Evolutionary conservation across 768 basidiomycete genomes (phyloP).

Genomic region (Solioccasus polychromus): DNA sequence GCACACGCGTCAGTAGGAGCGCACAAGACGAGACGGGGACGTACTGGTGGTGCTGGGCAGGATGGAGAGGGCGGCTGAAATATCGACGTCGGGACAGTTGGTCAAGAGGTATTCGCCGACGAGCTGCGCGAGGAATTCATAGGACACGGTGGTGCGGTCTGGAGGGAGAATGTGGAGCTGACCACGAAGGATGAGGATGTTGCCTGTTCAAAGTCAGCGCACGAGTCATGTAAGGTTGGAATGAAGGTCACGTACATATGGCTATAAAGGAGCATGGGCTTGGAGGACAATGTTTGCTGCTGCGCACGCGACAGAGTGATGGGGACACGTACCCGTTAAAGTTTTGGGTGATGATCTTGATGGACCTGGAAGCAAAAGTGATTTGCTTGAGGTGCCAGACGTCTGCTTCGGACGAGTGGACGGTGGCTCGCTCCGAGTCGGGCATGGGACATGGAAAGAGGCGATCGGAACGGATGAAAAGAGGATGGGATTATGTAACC

Average conservation of each 20-base stretch:
- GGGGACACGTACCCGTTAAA: conserved; percentile 65
- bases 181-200: conserved; percentile 84
- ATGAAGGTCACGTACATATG: conserved; percentile 51
- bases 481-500: too few species aligned
- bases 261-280: conserved; percentile 93
- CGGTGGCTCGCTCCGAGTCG: conserved; percentile 10
- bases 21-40: conserved; percentile 24
- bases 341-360: conserved; percentile 78
- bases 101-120: conserved; percentile 79
- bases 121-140: conserved; percentile 79
- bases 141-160: conserved; percentile 69
- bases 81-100: conserved; percentile 41
- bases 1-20: background rate
- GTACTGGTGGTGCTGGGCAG: conserved; percentile 69
- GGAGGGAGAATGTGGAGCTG: conserved; percentile 70
- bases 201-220: conserved; percentile 51
- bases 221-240: background rate
- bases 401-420: conserved; percentile 39
- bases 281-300: too few species aligned
- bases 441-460: conserved; percentile 10
- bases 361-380: conserved; percentile 40
- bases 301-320: background rate
- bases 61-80: conserved; percentile 30
- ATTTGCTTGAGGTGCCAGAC: conserved; percentile 80
- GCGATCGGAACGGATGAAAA: background rate